Base-by-base conservation (phyloP, 2,329 filamentous ascomycete species). In the Penicillium fuscoglaucum region DNA sequence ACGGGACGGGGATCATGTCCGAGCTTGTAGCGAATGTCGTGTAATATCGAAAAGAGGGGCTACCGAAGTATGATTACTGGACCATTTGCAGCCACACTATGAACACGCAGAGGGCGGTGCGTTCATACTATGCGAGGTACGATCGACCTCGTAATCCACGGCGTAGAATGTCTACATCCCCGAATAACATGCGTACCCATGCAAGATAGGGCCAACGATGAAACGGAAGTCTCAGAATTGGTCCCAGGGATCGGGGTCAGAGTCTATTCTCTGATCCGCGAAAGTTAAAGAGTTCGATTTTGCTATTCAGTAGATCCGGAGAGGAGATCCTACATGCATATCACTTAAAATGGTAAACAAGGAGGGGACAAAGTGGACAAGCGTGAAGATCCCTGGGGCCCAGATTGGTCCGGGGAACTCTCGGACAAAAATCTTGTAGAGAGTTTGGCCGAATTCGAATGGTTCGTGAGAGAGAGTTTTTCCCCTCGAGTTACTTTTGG, bases 281-380 rank as follows among this genome's bases (percentile, higher is more conserved):
- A 66, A 62, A 59, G 57, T 44, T 9, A 40, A 55, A 61, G 24
- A 24, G 21, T 21, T 29, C 29, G 41, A 49, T 55, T 35, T 35
- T 52, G 44, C 43, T 55, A 52, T 47, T 60, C 58, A 51, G 57
- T 41, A 55, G 52, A 56, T 58, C 57, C 37, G 55, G 54, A 62
- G 51, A 52, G 43, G 21, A 55, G 59, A 46, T 29, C 51, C 40
- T 24, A 44, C 10, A 52, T 65, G 65, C 61, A 62, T 28, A 51
- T 59, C 54, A 64, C 64, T 61, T 40, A 19, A 63, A 65, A 52
- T 33, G 59, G 65, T 35, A 64, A 56, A 29, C 43, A 64, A 57
- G 55, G 53, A 52, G 56, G 48, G 5, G n/a, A 33, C 19, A 12
- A 56, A 26, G 37, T 55, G 53, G 26, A 46, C 43, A 55, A 35